Evolutionary conservation across 2,329 filamentous ascomycete species (phyloP).

Genomic region (Tolypocladium sp.): DNA sequence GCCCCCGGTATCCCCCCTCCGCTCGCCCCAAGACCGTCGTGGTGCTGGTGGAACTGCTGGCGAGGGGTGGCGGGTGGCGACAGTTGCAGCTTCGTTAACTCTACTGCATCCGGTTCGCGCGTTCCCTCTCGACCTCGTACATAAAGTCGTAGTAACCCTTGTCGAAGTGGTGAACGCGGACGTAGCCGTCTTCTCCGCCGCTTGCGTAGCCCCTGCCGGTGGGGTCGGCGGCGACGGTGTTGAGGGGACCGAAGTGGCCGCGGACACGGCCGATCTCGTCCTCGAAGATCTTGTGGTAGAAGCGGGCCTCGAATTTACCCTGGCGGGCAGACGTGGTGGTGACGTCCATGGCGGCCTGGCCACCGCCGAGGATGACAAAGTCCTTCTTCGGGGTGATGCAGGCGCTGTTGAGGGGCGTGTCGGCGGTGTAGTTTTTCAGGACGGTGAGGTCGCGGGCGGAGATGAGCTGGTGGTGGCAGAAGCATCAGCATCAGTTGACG

Average conservation of each 20-base stretch:
- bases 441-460: constrained; percentile 79
- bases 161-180: constrained; percentile 97
- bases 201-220: constrained; percentile 87
- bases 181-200: constrained; percentile 96
- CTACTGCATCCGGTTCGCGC: constrained; percentile 36
- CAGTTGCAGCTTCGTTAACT: not conserved
- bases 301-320: constrained; percentile 98
- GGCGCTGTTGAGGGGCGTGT: constrained; percentile 94
- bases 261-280: constrained; percentile 96
- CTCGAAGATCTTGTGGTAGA: constrained; percentile 99
- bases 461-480: constrained; percentile 49
- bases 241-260: constrained; percentile 93
- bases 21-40: not conserved
- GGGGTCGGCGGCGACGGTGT: constrained; percentile 91
- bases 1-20: not conserved
- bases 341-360: constrained; percentile 97
- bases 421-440: constrained; percentile 84
- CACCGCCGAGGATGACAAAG: constrained; percentile 94
- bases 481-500: constrained; percentile 4
- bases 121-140: constrained; percentile 95
- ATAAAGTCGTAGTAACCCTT: constrained; percentile 97
- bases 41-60: not conserved
- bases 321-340: constrained; percentile 88
- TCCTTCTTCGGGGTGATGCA: constrained; percentile 93
- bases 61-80: not conserved